These are phyloP conservation scores for Wickerhamiella spandovensis DNA, from an alignment of 805 yeast genomes.

Conservation along the genomic window DNA sequence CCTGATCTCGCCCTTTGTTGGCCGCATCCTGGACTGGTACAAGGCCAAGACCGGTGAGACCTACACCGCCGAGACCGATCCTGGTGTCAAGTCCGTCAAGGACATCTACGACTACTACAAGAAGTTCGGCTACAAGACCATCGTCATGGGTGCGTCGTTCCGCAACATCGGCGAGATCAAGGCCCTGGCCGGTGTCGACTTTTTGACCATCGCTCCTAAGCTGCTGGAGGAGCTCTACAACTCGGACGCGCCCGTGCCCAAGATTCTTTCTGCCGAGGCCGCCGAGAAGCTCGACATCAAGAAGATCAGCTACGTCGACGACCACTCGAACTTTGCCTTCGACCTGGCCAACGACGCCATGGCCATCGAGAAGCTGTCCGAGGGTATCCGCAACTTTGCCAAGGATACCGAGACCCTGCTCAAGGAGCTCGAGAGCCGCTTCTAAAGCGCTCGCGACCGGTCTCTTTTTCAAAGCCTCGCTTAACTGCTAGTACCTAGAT, in stretches of 20 bases:
- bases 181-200: constrained; percentile 95
- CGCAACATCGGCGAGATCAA: constrained; percentile 92
- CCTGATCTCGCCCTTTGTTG: constrained; percentile 96
- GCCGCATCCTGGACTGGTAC: constrained; percentile 98
- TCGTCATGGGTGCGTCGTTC: constrained; percentile 99
- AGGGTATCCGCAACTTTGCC: constrained; percentile 95
- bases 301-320: constrained; percentile 70
- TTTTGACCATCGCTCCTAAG: constrained; percentile 86
- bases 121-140: constrained; percentile 90
- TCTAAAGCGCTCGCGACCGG: constrained; percentile 13
- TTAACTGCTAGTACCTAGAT: not conserved
- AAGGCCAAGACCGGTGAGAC: constrained; percentile 85
- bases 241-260: constrained; percentile 69
- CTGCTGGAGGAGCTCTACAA: constrained; percentile 77
- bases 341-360: constrained; percentile 88
- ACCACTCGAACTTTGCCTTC: constrained; percentile 86
- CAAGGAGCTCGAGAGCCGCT: constrained; percentile 10
- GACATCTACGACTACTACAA: constrained; percentile 92
- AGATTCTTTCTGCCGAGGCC: constrained; percentile 54
- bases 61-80: constrained; percentile 71
- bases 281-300: constrained; percentile 43
- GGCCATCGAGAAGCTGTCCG: constrained; percentile 95
- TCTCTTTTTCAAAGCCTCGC: no score
- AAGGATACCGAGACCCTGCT: constrained; percentile 74
- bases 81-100: constrained; percentile 91